Percentiles rank a stretch among this genome's conserved stretches.
These are phyloP conservation scores for Paramecium primaurelia DNA, from an alignment of 73 alveolate species.

Conservation along the genomic window DNA sequence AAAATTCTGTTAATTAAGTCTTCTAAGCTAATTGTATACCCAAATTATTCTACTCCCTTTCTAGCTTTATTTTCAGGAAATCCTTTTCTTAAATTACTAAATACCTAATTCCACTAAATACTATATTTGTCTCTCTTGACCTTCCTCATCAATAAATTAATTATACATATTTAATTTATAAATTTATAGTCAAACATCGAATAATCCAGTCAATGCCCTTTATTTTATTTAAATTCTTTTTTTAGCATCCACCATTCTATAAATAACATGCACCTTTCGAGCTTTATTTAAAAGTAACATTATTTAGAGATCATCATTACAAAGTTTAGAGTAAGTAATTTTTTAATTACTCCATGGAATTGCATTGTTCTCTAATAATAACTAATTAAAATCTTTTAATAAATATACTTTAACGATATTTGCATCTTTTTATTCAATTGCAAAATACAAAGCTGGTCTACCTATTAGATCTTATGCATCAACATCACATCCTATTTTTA, in stretches of 20 bases:
- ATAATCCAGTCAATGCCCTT: neutral
- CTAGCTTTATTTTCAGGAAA: neutral
- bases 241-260: neutral
- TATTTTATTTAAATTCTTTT: neutral
- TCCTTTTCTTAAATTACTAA: neutral
- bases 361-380: neutral
- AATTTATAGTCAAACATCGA: neutral
- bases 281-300: constrained; percentile 10
- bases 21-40: neutral
- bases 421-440: neutral
- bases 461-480: constrained; percentile 11
- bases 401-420: neutral
- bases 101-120: neutral
- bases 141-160: constrained; percentile 43
- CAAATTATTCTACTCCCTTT: neutral
- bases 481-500: neutral
- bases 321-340: neutral
- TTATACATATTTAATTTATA: neutral
- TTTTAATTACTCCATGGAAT: neutral
- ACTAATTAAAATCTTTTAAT: neutral
- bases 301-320: neutral
- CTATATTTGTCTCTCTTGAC: constrained; percentile 6
- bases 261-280: neutral
- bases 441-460: constrained; percentile 16
- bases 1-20: neutral